Evolutionary conservation across 169 alveolate genomes (phyloP).

Genomic region (Cryptosporidium bovis): DNA sequence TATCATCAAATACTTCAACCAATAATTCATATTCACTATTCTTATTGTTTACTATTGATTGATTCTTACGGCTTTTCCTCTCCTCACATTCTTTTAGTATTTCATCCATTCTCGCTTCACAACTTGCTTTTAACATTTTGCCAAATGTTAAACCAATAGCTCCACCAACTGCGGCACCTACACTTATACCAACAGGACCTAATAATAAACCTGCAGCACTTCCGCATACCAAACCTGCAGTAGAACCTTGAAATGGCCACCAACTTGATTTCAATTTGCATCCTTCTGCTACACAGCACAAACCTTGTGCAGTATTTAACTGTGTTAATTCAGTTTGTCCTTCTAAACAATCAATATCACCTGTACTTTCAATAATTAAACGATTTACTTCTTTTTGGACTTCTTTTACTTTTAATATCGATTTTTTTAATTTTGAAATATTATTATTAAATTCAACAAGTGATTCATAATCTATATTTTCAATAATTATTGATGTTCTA

Average conservation of each 20-base stretch:
- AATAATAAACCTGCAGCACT: conserved; percentile 67
- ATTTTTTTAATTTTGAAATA: conserved; percentile 8
- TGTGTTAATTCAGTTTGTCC: conserved; percentile 56
- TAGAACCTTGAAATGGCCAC: conserved; percentile 76
- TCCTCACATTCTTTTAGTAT: conserved; percentile 53
- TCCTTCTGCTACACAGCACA: conserved; percentile 55
- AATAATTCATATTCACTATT: conserved; percentile 16
- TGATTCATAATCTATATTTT: conserved; percentile 54
- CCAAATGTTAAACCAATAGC: conserved; percentile 68
- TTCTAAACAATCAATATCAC: conserved; percentile 66
- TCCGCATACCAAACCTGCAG: conserved; percentile 71
- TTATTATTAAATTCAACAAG: conserved; percentile 25
- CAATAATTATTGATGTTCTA: conserved; percentile 56
- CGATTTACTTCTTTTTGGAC: conserved; percentile 46
- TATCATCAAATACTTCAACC: conserved; percentile 2
- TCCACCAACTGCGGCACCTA: conserved; percentile 74
- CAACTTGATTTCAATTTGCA: conserved; percentile 56
- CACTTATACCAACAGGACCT: conserved; percentile 64
- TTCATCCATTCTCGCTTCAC: conserved; percentile 50
- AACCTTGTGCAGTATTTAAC: conserved; percentile 60
- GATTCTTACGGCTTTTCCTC: background rate
- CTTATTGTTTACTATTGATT: background rate
- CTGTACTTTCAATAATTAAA: conserved; percentile 62
- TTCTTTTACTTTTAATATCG: conserved; percentile 38
- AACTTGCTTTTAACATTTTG: conserved; percentile 1